Evolutionary conservation across 192 early-diverging fungal species (phyloP), one percentile per base, ranked within the genome.

Genomic region (Coemansia sp.): DNA sequence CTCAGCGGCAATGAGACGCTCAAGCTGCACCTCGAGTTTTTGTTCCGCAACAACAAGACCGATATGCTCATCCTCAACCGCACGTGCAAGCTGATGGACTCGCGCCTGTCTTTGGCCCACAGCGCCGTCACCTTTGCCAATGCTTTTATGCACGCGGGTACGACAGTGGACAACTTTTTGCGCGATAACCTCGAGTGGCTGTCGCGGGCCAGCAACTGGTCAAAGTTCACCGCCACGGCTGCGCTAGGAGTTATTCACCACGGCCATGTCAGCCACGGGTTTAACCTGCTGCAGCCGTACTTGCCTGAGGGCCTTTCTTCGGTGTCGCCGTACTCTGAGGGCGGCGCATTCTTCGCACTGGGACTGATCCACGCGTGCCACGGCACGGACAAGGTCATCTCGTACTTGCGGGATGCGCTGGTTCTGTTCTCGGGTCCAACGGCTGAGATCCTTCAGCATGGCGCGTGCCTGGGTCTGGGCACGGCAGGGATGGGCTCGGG

Each of bases 151-250:
- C 92, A 97, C 59, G 94, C 96, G 24, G 98, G 98, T 27, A 99
- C 98, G 3, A 98, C 97, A 2, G 92, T 93, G 61, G 98, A 99
- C 72, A 95, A 94, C 71, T 99, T 99, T 73, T 85, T 99, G 80
- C 87, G 98, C 50, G 92, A 97, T 62, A 98, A 95, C 76, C 83
- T 98, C 45, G 96, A 99, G 69, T 99, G 98, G 98, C 87, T 99
- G 40, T 89, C 92, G 52, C 89, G 96, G 60, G 95, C 96, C 43
- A 97, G 91, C 35, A 97, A 97, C 86, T 99, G 98, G 98, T 91
- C 95, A 27, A 99, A 99, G 83, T 99, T 99, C 78, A 92, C 94
- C 60, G 98, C 97, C 2, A 98, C 97, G 3, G 98, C 98, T 12
- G 93, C 95, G 13, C 77, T 99, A 44, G 98, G 98, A 62, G 96